Conservation (phyloP, 495 filamentous ascomycete species). For the Talaromyces stipitatus region DNA sequence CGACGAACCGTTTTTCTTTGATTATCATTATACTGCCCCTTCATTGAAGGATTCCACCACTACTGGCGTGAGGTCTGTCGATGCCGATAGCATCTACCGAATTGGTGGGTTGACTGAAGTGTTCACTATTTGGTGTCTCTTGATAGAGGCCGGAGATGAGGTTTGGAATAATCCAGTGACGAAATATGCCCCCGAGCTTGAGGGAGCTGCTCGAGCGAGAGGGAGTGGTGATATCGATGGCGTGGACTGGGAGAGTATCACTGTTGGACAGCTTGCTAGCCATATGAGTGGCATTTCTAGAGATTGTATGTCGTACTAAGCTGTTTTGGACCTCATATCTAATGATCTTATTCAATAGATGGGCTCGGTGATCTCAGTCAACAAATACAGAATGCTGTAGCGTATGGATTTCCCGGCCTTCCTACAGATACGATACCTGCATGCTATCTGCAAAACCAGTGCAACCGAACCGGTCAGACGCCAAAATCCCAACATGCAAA, state of each 20-base stretch:
- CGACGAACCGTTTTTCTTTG: slow-evolving; percentile 27
- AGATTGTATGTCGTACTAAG: slow-evolving; percentile 21
- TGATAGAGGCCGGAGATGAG: slow-evolving; percentile 37
- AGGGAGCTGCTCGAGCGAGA: slow-evolving; percentile 1
- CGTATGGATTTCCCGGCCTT: not conserved
- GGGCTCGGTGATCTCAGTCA: not conserved
- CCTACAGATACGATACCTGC: not conserved
- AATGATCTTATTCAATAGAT: not conserved
- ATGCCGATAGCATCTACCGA: slow-evolving; percentile 36
- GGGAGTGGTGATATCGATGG: slow-evolving; percentile 10
- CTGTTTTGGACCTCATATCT: not conserved
- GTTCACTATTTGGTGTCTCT: slow-evolving; percentile 36
- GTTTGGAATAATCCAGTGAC: slow-evolving; percentile 40
- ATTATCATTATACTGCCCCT: slow-evolving; percentile 41
- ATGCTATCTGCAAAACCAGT: not conserved
- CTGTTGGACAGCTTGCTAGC: slow-evolving; percentile 32
- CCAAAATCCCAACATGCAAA: not conserved
- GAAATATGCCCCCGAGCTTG: slow-evolving; percentile 47
- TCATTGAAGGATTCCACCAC: slow-evolving; percentile 18
- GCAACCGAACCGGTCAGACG: not conserved
- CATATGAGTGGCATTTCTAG: slow-evolving; percentile 34
- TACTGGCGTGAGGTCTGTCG: slow-evolving; percentile 20
- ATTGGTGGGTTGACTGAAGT: slow-evolving; percentile 41
- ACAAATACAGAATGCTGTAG: not conserved
- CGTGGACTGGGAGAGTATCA: slow-evolving; percentile 38